Conservation (phyloP, 257 asterid genomes). For the Penstemon barbatus region DNA sequence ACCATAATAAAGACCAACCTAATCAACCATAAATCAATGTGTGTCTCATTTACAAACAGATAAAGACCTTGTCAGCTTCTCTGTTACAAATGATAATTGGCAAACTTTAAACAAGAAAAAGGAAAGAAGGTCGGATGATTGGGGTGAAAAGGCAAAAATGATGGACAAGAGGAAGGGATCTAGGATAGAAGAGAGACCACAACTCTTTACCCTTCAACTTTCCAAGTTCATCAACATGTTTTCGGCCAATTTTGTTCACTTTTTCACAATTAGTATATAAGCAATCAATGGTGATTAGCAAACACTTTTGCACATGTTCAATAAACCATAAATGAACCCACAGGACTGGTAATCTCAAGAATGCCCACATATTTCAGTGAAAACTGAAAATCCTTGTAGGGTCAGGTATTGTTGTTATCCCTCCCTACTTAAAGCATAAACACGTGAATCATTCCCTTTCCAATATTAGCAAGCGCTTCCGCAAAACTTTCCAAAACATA, state of each 20-base stretch:
- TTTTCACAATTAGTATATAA: neutral
- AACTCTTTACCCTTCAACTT: neutral
- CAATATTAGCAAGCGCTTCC: slow-evolving; percentile 1
- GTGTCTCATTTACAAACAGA: neutral
- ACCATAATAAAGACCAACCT: neutral
- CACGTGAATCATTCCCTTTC: slow-evolving; percentile 13
- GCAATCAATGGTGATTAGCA: neutral
- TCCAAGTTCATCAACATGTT: neutral
- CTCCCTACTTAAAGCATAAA: slow-evolving; percentile 1
- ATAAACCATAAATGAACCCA: neutral
- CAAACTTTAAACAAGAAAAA: neutral
- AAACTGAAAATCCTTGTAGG: neutral
- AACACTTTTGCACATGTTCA: too few relatives aligned
- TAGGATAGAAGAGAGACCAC: neutral
- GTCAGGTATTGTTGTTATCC: neutral
- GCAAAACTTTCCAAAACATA: slow-evolving; percentile 6
- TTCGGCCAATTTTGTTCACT: neutral
- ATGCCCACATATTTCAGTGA: neutral
- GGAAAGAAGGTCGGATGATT: neutral
- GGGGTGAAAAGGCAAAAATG: neutral
- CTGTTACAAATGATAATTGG: slow-evolving; percentile 3
- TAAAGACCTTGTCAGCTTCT: neutral
- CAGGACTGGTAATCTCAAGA: neutral
- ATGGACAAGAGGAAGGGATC: neutral
- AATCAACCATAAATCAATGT: neutral